Evolutionary conservation across 106 monocot species (phyloP).

Genomic region (Amphibolis antarctica): DNA sequence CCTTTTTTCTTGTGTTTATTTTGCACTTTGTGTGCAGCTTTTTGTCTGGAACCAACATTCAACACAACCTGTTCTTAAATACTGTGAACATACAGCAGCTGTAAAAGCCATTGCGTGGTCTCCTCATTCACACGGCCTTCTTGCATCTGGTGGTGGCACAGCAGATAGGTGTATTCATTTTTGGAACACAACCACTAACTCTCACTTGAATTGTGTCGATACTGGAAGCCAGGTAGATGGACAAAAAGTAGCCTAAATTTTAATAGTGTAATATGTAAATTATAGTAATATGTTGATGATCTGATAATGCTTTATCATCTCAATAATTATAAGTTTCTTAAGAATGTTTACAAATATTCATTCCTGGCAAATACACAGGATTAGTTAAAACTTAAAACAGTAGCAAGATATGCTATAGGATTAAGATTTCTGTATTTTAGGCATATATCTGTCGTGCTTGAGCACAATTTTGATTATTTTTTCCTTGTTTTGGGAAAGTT

Average conservation of each 20-base stretch:
- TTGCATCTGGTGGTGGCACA: conserved; percentile 98
- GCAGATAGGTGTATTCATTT: conserved; percentile 95
- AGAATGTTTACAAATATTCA: no score
- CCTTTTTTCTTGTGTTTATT: background rate
- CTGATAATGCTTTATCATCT: background rate
- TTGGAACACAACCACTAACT: conserved; percentile 91
- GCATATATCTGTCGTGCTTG: no score
- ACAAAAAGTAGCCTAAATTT: no score
- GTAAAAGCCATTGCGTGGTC: conserved; percentile 99
- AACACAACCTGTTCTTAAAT: conserved; percentile 72
- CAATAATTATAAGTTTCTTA: no score
- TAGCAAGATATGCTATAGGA: no score
- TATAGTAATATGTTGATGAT: background rate
- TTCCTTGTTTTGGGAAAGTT: no score
- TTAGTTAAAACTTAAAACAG: no score
- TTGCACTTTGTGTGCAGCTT: conserved; percentile 39
- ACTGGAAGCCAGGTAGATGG: conserved; percentile 99
- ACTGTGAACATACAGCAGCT: conserved; percentile 93
- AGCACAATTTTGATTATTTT: no score
- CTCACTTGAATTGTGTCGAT: conserved; percentile 70
- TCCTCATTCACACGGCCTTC: conserved; percentile 84
- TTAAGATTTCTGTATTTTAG: no score
- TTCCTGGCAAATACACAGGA: no score
- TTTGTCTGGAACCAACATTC: conserved; percentile 96
- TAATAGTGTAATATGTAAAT: background rate